Conservation (phyloP, 2,329 filamentous ascomycete species). For the Triangularia verruculosa region DNA sequence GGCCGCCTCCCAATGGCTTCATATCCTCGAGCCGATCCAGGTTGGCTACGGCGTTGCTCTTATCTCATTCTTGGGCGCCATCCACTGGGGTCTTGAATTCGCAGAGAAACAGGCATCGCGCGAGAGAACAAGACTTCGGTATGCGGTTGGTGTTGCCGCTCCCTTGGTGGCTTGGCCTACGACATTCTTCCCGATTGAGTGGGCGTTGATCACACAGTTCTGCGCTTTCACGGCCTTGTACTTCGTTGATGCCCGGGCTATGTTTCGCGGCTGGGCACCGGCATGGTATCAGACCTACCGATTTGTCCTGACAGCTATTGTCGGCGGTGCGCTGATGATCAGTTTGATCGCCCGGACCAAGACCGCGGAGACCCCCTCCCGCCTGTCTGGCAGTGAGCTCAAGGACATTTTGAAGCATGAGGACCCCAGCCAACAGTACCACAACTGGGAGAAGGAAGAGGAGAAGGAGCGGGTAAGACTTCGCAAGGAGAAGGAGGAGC, state of each 20-base stretch:
- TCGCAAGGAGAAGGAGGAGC: slow-evolving; percentile 39
- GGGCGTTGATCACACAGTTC: slow-evolving; percentile 84
- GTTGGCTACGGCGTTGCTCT: slow-evolving; percentile 90
- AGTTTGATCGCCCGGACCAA: slow-evolving; percentile 80
- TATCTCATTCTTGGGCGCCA: slow-evolving; percentile 87
- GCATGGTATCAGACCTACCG: slow-evolving; percentile 86
- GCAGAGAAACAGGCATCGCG: slow-evolving; percentile 61
- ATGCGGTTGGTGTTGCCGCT: slow-evolving; percentile 76
- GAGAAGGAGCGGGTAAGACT: slow-evolving; percentile 39
- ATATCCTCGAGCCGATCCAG: slow-evolving; percentile 79
- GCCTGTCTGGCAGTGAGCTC: slow-evolving; percentile 35
- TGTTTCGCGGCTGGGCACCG: slow-evolving; percentile 73
- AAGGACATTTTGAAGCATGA: slow-evolving; percentile 38
- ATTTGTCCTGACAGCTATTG: slow-evolving; percentile 87
- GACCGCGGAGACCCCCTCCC: slow-evolving; percentile 48
- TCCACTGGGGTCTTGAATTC: slow-evolving; percentile 91
- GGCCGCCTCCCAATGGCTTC: slow-evolving; percentile 68
- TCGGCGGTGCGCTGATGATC: slow-evolving; percentile 76
- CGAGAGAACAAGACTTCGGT: slow-evolving; percentile 71
- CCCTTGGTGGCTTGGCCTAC: slow-evolving; percentile 88
- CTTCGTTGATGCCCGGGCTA: slow-evolving; percentile 75
- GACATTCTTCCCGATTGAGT: slow-evolving; percentile 76
- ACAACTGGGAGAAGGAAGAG: slow-evolving; percentile 48
- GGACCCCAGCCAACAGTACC: slow-evolving; percentile 35
- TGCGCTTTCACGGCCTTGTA: slow-evolving; percentile 80